Evolutionary conservation across 768 basidiomycete species (phyloP), one percentile per base, ranked within the genome.

Genomic region (Termitomyces sp.): DNA sequence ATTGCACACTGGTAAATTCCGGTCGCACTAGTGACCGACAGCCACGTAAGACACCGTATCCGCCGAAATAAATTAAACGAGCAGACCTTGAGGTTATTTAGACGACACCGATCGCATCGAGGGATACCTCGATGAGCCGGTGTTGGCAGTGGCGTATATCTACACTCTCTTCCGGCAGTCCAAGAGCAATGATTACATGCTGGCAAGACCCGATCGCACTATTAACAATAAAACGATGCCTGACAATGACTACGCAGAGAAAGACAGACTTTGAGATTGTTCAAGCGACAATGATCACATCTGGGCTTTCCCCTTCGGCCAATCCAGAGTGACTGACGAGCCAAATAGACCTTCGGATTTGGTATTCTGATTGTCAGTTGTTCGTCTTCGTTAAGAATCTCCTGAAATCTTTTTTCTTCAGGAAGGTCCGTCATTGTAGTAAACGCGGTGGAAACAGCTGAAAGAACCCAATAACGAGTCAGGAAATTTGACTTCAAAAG

Each of bases 111-210:
- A 75, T 88, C 87, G 58, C 87, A 88, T 56, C 87, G 76, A 31
- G 87, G 87, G 59, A 88, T 87, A 24, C 87, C 87, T 58, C 87
- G 79, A 68, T 88, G 87, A 39, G 87, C 87, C 42, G 87, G 87
- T 4, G 86, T 88, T 20, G 87, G 87, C 45, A 88, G 70, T 54
- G 87, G 87, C 10, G 87, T 87, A 70, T 88, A 88, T 68, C 79
- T 81, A 72, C 87, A 88, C 58, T 86, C 83, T 60, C 80, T 74
- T n/a, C 79, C 78, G 55, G 77, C 78, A 16, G 80, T 78, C 82
- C 82, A 87, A 24, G 81, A 80, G 60, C 87, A 88, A 64, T 88
- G 84, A 64, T 88, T 88, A 68, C 87, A 88, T 12, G 79, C 80
- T 24, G 87, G 87, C 44, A 86, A 75, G 41, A 86, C 82, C 56